These are phyloP conservation scores for Miamiensis avidus DNA, from an alignment of 169 alveolate species.

Conservation along the genomic window DNA sequence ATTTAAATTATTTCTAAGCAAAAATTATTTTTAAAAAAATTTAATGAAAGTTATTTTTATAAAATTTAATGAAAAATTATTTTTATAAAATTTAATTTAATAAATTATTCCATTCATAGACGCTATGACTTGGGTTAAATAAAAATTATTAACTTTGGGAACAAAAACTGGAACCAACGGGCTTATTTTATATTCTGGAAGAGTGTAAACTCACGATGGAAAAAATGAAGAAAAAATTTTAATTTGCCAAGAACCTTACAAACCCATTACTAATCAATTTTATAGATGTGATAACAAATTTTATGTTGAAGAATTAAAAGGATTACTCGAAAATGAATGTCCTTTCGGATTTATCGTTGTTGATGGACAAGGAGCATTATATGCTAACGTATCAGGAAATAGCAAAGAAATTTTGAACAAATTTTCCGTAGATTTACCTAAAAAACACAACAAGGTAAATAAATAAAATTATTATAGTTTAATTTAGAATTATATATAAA, in stretches of 20 bases:
- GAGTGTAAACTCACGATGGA: constrained; percentile 96
- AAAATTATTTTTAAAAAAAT: not conserved
- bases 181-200: constrained; percentile 97
- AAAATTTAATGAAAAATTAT: not conserved
- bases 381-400: constrained; percentile 97
- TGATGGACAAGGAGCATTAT: constrained; percentile 98
- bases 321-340: constrained; percentile 88
- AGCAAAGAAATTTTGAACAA: constrained; percentile 83
- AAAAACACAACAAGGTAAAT: constrained; percentile 99
- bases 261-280: constrained; percentile 96
- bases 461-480: no score
- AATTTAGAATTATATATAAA: no score
- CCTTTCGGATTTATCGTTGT: constrained; percentile 98
- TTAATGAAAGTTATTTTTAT: not conserved
- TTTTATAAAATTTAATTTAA: no score
- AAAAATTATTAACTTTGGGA: not conserved
- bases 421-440: constrained; percentile 97
- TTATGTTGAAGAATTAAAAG: constrained; percentile 92
- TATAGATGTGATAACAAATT: constrained; percentile 97
- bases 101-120: not conserved
- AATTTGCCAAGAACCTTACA: constrained; percentile 98
- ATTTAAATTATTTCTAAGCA: not conserved
- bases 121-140: not conserved
- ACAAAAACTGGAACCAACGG: constrained; percentile 98
- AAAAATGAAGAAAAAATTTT: constrained; percentile 93